Conservation (phyloP, 129 eudicot species). For the sunflower (Helianthus annuus) region HanXRQr2.0-SUNRISE NC_035437.2:154848590-154849089, state of each 20-base stretch:
- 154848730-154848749: conserved; percentile 52
- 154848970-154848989: background rate
- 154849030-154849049: conserved; percentile 8
- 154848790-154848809: conserved; percentile 54
- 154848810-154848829: conserved; percentile 42
- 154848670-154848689: background rate
- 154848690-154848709: background rate
- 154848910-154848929: background rate
- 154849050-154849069: background rate
- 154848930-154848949: conserved; percentile 43
- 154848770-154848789: conserved; percentile 49
- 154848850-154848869: conserved; percentile 47
- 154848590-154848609: conserved; percentile 5
- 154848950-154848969: conserved; percentile 28
- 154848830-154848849: conserved; percentile 43
- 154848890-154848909: conserved; percentile 31
- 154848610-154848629: background rate
- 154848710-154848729: conserved; percentile 16
- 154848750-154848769: conserved; percentile 46
- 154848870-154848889: conserved; percentile 24
- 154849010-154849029: conserved; percentile 7
- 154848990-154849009: background rate
- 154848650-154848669: background rate
- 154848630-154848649: background rate
- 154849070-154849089: background rate